Percentiles rank a stretch among this genome's conserved stretches.
Evolutionary conservation across 345 rosid genomes (phyloP).

Genomic region (Punica granatum): DNA sequence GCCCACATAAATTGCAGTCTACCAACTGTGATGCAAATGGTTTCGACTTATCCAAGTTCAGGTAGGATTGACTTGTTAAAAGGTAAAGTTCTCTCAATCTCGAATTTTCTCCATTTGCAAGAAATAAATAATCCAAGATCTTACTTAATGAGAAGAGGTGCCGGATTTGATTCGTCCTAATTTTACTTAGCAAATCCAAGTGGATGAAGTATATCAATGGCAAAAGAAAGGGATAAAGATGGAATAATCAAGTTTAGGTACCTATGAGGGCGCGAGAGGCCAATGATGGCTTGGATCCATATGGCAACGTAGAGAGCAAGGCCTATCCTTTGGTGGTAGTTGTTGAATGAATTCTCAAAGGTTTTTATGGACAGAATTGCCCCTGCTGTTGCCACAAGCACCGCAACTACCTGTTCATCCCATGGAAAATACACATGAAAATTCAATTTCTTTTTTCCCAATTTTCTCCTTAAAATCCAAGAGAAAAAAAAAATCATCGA

Average conservation of each 20-base stretch:
- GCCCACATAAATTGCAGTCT: no score
- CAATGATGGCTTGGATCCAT: conserved; percentile 50
- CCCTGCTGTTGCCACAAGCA: conserved; percentile 44
- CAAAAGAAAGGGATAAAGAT: background rate
- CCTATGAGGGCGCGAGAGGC: conserved; percentile 39
- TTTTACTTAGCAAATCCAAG: no score
- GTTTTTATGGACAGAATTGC: conserved; percentile 47
- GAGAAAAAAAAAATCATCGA: background rate
- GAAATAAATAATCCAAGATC: no score
- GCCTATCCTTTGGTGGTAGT: conserved; percentile 58
- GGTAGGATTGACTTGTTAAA: no score
- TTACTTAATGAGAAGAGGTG: no score
- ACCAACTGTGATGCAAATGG: no score
- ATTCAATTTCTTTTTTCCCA: background rate
- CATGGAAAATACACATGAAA: background rate
- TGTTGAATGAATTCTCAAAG: conserved; percentile 57
- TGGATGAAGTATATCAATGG: no score
- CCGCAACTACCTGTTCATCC: conserved; percentile 31
- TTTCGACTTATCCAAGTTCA: no score
- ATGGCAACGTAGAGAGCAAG: conserved; percentile 46
- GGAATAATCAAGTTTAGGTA: background rate
- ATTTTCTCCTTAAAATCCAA: no score
- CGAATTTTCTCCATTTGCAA: no score
- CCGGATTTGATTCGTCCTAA: no score
- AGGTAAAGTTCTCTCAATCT: no score